Evolutionary conservation across 495 filamentous ascomycete genomes (phyloP).

Genomic region (Letharia lupina): DNA sequence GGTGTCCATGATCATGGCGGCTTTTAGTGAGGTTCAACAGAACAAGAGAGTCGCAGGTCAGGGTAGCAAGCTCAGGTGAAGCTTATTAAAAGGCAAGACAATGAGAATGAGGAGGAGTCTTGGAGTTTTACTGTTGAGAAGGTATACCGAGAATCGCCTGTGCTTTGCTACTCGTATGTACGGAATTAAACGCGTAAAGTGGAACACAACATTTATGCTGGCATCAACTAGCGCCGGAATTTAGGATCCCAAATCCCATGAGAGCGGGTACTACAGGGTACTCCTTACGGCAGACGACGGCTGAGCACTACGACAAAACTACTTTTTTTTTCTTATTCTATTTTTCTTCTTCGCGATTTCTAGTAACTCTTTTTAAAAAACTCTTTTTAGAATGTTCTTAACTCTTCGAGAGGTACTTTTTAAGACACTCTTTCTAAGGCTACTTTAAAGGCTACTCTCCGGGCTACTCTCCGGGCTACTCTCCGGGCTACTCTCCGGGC

Average conservation of each 20-base stretch:
- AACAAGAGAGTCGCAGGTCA: neutral
- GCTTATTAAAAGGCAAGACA: neutral
- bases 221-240: constrained; percentile 4
- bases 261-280: too few relatives aligned
- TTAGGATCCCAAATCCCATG: neutral
- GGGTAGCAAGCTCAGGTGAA: neutral
- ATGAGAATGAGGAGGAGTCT: neutral
- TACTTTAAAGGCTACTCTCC: too few relatives aligned
- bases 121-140: neutral
- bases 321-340: too few relatives aligned
- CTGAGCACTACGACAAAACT: too few relatives aligned
- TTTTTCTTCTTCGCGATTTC: too few relatives aligned
- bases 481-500: too few relatives aligned
- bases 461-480: too few relatives aligned
- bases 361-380: too few relatives aligned
- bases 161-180: neutral
- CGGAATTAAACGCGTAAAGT: neutral
- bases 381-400: too few relatives aligned
- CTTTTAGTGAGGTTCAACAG: neutral
- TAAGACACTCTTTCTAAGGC: too few relatives aligned
- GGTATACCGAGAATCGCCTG: neutral
- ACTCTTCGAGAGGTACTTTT: too few relatives aligned
- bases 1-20: neutral
- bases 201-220: neutral
- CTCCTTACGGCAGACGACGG: too few relatives aligned